These are phyloP conservation scores for Neofusicoccum laricinum DNA, from an alignment of 2,329 filamentous ascomycete species.

Conservation along the genomic window DNA sequence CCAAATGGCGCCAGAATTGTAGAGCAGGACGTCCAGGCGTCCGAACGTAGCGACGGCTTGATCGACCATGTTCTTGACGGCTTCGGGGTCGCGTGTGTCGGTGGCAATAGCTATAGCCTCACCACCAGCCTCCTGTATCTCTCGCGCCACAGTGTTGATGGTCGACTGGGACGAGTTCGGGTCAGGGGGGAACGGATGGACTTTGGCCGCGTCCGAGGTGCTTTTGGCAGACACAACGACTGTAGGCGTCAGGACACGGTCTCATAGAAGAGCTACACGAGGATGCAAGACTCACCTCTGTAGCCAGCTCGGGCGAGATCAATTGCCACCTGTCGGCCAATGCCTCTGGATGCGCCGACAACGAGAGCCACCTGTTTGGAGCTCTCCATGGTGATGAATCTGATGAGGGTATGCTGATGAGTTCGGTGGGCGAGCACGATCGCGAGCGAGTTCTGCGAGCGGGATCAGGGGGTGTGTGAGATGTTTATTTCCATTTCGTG, in stretches of 20 bases:
- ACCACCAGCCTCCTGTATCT: constrained; percentile 66
- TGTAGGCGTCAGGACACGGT: constrained; percentile 31
- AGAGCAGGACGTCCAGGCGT: constrained; percentile 70
- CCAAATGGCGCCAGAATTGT: constrained; percentile 85
- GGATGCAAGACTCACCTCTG: constrained; percentile 52
- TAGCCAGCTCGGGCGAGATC: constrained; percentile 71
- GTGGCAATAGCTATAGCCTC: constrained; percentile 64
- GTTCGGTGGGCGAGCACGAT: background rate
- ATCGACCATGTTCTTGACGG: constrained; percentile 59
- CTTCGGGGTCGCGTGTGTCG: constrained; percentile 65
- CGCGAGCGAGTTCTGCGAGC: background rate
- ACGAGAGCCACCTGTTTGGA: constrained; percentile 59
- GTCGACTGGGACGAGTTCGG: constrained; percentile 74
- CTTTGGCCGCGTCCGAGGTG: constrained; percentile 59
- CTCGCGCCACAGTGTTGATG: constrained; percentile 74
- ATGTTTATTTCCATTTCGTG: background rate
- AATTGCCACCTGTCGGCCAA: constrained; percentile 76
- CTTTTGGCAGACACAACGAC: constrained; percentile 78
- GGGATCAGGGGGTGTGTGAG: background rate
- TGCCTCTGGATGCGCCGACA: constrained; percentile 74
- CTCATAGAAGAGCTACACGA: background rate
- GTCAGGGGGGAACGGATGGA: constrained; percentile 66
- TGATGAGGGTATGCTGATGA: background rate
- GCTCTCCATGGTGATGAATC: background rate
- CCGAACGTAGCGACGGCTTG: constrained; percentile 57